Conservation (phyloP, 177 flowering plant species). For the Vitis hybrid region DNA sequence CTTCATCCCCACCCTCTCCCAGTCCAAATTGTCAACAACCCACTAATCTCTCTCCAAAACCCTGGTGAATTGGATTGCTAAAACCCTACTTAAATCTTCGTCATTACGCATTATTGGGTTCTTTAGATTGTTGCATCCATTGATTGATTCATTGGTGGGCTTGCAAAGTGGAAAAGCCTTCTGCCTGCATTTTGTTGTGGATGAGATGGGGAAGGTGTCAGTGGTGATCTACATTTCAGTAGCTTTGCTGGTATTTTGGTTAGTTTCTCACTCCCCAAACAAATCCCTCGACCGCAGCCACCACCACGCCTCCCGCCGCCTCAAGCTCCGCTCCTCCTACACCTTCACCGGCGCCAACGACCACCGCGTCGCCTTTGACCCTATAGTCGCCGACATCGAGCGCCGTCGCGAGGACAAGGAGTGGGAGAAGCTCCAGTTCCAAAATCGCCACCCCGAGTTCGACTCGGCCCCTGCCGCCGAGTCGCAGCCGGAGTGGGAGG, state of each 20-base stretch:
- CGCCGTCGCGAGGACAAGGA: slow-evolving; percentile 73
- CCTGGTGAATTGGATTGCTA: too few relatives aligned
- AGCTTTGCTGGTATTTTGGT: slow-evolving; percentile 58
- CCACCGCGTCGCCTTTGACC: slow-evolving; percentile 74
- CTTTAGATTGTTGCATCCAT: too few relatives aligned
- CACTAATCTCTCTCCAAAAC: too few relatives aligned
- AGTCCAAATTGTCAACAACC: too few relatives aligned
- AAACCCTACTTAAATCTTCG: too few relatives aligned
- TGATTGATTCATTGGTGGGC: too few relatives aligned
- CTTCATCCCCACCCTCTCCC: too few relatives aligned
- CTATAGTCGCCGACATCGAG: slow-evolving; percentile 84
- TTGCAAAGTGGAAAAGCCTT: too few relatives aligned
- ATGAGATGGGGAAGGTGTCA: slow-evolving; percentile 47
- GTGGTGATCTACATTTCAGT: slow-evolving; percentile 59
- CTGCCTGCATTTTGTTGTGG: too few relatives aligned
- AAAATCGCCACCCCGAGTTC: slow-evolving; percentile 37
- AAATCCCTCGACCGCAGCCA: slow-evolving; percentile 22
- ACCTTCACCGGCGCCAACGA: slow-evolving; percentile 33
- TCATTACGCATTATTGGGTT: too few relatives aligned
- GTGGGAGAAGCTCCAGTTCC: slow-evolving; percentile 69
- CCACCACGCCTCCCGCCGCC: slow-evolving; percentile 60
- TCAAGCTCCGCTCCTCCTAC: slow-evolving; percentile 76
- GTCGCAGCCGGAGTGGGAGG: slow-evolving; percentile 94
- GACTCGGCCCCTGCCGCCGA: slow-evolving; percentile 59
- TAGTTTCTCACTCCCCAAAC: slow-evolving; percentile 61